Evolutionary conservation across 176 grass and related monocot genomes (phyloP).

Genomic region (Avena eriantha): DNA sequence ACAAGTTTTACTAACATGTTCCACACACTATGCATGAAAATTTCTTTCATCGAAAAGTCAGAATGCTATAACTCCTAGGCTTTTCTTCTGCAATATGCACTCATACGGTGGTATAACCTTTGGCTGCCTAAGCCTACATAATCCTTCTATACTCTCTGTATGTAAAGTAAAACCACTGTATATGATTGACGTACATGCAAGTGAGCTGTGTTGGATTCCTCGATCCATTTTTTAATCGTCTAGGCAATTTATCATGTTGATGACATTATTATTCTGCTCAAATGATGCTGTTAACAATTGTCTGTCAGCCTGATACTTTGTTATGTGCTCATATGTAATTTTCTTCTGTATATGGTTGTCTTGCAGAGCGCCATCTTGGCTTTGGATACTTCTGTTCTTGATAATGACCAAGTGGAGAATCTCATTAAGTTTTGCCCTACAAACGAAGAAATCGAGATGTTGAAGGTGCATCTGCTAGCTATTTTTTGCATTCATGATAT

Average conservation of each 20-base stretch:
- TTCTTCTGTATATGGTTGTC: conserved; percentile 40
- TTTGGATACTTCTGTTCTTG: conserved; percentile 83
- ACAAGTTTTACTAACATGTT: background rate
- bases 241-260: conserved; percentile 30
- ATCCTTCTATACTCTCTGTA: background rate
- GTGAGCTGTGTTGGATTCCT: conserved; percentile 35
- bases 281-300: conserved; percentile 27
- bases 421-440: conserved; percentile 99
- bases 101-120: conserved; percentile 15
- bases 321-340: conserved; percentile 29
- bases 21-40: background rate
- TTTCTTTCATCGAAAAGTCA: conserved; percentile 1
- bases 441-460: conserved; percentile 98
- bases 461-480: conserved; percentile 68
- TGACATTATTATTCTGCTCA: conserved; percentile 8
- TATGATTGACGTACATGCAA: conserved; percentile 22
- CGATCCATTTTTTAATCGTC: conserved; percentile 29
- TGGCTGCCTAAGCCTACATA: background rate
- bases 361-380: conserved; percentile 84
- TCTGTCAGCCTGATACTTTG: background rate
- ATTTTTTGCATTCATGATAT: conserved; percentile 12
- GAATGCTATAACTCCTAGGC: background rate
- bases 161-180: background rate
- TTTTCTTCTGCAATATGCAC: conserved; percentile 16
- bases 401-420: conserved; percentile 98